Base-by-base conservation (phyloP, 1,139 yeast genomes). In the Petasospora fabianii region DNA sequence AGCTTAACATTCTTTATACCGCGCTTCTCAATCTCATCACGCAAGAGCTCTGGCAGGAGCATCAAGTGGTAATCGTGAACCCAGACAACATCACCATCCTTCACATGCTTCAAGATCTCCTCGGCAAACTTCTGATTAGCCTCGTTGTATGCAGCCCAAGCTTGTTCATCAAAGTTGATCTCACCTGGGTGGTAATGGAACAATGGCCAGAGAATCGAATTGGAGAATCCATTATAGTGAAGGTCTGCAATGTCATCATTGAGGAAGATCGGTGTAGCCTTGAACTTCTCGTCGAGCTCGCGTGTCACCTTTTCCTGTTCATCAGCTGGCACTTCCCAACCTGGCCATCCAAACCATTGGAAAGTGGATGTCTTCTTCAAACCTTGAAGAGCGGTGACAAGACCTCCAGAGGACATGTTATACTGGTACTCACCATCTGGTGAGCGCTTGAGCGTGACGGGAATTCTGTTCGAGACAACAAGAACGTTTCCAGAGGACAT, bases 131-230 rank as follows among this genome's bases (percentile, higher is more conserved):
- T 69, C 45, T 81, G 67, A 60, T 94, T 94, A 14, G 98, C 98
- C 61, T 88, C 95, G 43, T 88, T 85, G 61, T 94, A 94, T 2
- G 97, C 97, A 36, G 92, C 92, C 98, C 98, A 94, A 4, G 97
- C 96, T 48, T 80, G 80, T 61, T 94, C 98, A 61, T 94, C 98
- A 59, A 94, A 94, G 60, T 86, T 88, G 85, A 94, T 94, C 64
- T 94, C 99, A 46, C 98, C 98, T 0, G 99, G 98, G 59, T 94
- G 98, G 64, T 94, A 94, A 62, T 94, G 99, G 68, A 94, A 94
- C 46, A 94, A 66, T 1, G 99, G 99, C 99, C 99, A 94, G 48
- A 94, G 68, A 48, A 94, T 94, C 24, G 80, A 74, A 63, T 92
- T 94, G 44, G 90, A 80, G 62, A 94, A 94, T 32, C 98, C 98